Conservation (phyloP, 2,329 filamentous ascomycete genomes). For the Aspergillus neoniger region DNA sequence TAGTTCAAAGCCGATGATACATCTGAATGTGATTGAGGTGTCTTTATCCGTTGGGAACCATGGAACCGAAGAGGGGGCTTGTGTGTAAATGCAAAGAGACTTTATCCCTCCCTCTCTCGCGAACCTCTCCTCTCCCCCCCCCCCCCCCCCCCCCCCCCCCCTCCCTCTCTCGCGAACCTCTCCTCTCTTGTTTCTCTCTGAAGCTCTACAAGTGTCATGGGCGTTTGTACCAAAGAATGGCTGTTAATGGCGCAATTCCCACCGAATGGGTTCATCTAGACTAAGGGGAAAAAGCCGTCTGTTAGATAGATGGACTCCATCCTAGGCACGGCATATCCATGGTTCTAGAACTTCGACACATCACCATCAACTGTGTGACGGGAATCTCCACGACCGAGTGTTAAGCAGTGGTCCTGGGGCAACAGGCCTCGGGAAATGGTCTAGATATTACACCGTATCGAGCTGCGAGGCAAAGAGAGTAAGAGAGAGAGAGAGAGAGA, state of each 20-base stretch:
- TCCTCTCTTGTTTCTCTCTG: neutral
- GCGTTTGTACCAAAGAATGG: neutral
- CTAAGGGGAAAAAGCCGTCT: neutral
- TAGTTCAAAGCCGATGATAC: neutral
- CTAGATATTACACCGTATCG: neutral
- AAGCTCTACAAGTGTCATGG: neutral
- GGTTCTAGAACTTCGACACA: neutral
- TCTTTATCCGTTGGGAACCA: neutral
- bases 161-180: neutral
- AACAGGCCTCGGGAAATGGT: neutral
- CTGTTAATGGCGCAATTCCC: neutral
- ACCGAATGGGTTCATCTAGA: neutral
- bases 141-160: neutral
- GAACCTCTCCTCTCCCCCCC: neutral
- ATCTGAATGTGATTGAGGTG: neutral
- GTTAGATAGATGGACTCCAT: neutral
- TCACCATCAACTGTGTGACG: neutral
- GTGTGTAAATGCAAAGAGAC: neutral
- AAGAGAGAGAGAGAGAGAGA: no score
- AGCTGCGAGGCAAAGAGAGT: neutral
- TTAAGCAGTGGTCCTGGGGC: neutral
- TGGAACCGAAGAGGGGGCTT: neutral
- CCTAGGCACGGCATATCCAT: constrained; percentile 1
- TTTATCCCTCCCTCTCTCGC: neutral
- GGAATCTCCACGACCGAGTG: neutral